These are phyloP conservation scores for Urochloa ruziziensis DNA, from an alignment of 176 grass and related monocot genomes.

Conservation along the genomic window DNA sequence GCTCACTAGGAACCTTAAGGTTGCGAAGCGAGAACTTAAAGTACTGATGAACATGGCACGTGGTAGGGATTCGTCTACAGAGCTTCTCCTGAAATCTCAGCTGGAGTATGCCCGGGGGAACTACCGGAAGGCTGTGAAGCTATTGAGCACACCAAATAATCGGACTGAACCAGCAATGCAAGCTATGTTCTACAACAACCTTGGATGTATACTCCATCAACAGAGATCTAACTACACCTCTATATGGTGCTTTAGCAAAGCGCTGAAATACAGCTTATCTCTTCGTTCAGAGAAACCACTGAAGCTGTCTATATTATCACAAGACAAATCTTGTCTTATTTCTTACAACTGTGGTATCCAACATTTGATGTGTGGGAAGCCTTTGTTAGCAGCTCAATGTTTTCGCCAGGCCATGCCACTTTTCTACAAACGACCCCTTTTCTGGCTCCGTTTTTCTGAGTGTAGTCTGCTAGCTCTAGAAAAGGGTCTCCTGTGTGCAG, in stretches of 20 bases:
- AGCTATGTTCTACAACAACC: conserved; percentile 86
- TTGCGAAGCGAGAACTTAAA: conserved; percentile 96
- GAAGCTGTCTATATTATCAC: conserved; percentile 65
- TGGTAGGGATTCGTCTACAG: conserved; percentile 86
- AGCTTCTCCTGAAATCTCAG: conserved; percentile 89
- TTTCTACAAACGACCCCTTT: conserved; percentile 59
- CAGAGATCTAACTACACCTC: conserved; percentile 71
- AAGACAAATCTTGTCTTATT: conserved; percentile 73
- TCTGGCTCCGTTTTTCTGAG: conserved; percentile 93
- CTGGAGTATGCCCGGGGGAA: conserved; percentile 94
- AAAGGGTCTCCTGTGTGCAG: conserved; percentile 57
- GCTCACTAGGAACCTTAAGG: conserved; percentile 82
- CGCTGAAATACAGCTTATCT: conserved; percentile 54
- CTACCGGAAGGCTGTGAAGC: conserved; percentile 88
- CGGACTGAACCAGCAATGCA: conserved; percentile 69
- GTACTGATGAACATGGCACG: conserved; percentile 95
- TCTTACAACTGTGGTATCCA: conserved; percentile 86
- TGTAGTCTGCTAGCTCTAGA: conserved; percentile 76
- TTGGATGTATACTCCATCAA: conserved; percentile 91
- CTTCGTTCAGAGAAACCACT: conserved; percentile 68
- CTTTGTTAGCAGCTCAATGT: conserved; percentile 68
- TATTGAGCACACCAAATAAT: conserved; percentile 76
- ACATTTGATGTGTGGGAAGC: conserved; percentile 78
- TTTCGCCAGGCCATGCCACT: conserved; percentile 69
- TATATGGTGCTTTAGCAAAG: conserved; percentile 73